Evolutionary conservation across 768 basidiomycete genomes (phyloP), one percentile per base, ranked within the genome.

Genomic region (Mrakia frigida): DNA sequence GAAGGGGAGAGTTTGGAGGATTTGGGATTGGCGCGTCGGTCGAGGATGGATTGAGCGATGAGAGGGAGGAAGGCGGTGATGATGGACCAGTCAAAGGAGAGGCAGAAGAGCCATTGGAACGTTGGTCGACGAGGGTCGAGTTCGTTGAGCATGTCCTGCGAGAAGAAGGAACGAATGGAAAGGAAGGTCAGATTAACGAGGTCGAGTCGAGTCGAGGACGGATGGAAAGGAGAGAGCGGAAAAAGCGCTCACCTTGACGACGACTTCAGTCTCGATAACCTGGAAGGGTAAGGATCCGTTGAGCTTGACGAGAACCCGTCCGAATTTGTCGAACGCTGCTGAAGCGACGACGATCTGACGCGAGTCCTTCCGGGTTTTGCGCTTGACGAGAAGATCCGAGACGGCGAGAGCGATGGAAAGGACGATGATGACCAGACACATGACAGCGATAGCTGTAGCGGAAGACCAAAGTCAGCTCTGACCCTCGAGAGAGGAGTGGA

Each of bases 51-150:
- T 41, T 76, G 77, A 37, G 80, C 70, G 74, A 84, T 82, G 9
- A 81, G 80, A n/a, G 81, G 79, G 43, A 82, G 79, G 78, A 81
- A 82, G 2, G 83, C 82, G 16, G 79, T 79, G 71, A 84, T 81
- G 37, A 82, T 77, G 31, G 74, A 41, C 84, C 84, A 84, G 78
- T 83, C 81, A 80, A 83, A 84, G 1, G 82, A 80, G 28, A 84
- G 79, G 43, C 81, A 80, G 80, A 82, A 84, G 6, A 84, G 79
- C 83, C 83, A 84, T 72, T 84, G 84, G 81, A 83, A 84, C 9
- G 81, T 82, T n/a, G 81, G 78, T 68, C 80, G 79, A n/a, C 80
- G 79, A 33, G 82, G 82, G 68, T 83, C 82, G 16, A 83, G 81
- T 74, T 83, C 81, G 43, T 76, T 75, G 35, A 82, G 72, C 33